A percentile compares a stretch with the other conserved stretches of the same genome.
These are phyloP conservation scores for Phymatotrichopsis omnivora DNA, from an alignment of 2,329 filamentous ascomycete species.

Conservation along the genomic window DNA sequence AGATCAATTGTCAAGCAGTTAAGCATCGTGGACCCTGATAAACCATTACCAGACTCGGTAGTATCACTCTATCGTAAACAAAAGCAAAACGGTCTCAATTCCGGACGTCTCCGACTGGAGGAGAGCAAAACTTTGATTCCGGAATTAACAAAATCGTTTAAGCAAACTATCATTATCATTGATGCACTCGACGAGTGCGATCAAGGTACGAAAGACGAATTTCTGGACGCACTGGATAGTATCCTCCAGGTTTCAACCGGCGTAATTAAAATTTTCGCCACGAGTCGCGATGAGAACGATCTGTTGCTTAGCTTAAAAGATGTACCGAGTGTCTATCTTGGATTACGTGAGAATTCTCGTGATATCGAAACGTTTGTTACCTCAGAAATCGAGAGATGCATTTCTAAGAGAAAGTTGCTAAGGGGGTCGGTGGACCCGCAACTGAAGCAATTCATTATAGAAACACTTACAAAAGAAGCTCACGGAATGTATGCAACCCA, in stretches of 20 bases:
- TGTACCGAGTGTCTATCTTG: conserved; percentile 16
- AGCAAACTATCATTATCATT: conserved; percentile 15
- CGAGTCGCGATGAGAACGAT: conserved; percentile 16
- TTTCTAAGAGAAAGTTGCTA: conserved; percentile 3
- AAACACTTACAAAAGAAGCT: conserved; percentile 4
- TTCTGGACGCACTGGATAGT: conserved; percentile 10
- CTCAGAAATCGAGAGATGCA: conserved; percentile 1
- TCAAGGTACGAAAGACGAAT: not conserved
- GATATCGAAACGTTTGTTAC: conserved; percentile 14
- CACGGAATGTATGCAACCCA: conserved; percentile 12
- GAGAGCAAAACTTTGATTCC: conserved; percentile 8
- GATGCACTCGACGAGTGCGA: conserved; percentile 19
- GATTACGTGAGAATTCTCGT: conserved; percentile 1
- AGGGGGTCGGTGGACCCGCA: not conserved
- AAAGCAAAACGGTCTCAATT: conserved; percentile 1
- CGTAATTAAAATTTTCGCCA: conserved; percentile 16
- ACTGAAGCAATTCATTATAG: conserved; percentile 2
- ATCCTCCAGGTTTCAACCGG: not conserved
- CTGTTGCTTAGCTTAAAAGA: conserved; percentile 2
- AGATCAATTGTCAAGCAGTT: conserved; percentile 30
- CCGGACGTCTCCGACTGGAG: not conserved
- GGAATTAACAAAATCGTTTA: conserved; percentile 3
- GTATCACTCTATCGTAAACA: conserved; percentile 13
- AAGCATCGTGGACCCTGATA: not conserved
- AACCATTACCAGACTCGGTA: conserved; percentile 13